Conservation (phyloP, 2,329 filamentous ascomycete genomes). For the Colletotrichum paranaense region DNA sequence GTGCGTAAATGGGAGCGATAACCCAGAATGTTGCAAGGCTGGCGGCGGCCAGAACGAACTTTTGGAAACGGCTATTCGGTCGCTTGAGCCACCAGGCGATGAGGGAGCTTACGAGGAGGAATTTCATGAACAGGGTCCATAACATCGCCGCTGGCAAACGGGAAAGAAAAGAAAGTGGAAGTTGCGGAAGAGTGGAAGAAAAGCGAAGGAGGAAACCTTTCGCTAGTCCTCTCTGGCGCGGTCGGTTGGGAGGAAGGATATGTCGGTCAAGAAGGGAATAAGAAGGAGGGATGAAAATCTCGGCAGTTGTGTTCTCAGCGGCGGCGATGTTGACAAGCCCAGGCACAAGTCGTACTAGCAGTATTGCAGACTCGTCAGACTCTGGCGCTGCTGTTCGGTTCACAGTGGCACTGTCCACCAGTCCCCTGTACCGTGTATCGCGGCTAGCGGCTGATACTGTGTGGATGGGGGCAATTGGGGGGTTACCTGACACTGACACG, state of each 20-base stretch:
- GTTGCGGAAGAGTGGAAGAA: constrained; percentile 14
- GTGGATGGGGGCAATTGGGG: constrained; percentile 15
- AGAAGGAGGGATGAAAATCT: constrained; percentile 34
- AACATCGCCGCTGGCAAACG: constrained; percentile 36
- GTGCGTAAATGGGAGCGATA: constrained; percentile 34
- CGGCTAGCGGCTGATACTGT: constrained; percentile 24
- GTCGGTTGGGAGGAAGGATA: constrained; percentile 26
- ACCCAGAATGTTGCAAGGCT: constrained; percentile 35
- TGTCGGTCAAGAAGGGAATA: constrained; percentile 26
- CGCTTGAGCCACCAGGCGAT: constrained; percentile 38
- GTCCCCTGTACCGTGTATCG: constrained; percentile 18
- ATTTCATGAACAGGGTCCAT: constrained; percentile 37
- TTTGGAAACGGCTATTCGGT: constrained; percentile 31
- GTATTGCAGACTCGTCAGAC: not conserved
- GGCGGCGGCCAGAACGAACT: constrained; percentile 29
- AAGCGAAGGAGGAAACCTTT: constrained; percentile 34
- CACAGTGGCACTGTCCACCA: not conserved
- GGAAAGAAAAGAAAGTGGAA: constrained; percentile 5
- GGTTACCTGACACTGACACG: constrained; percentile 24
- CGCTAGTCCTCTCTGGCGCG: constrained; percentile 28
- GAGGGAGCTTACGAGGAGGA: constrained; percentile 37
- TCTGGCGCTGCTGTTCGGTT: not conserved
- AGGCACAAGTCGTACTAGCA: not conserved
- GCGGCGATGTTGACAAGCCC: constrained; percentile 29
- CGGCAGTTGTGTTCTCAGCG: constrained; percentile 29